These are phyloP conservation scores for Mortierella sp. DNA, from an alignment of 371 early-diverging fungal genomes.

Conservation along the genomic window DNA sequence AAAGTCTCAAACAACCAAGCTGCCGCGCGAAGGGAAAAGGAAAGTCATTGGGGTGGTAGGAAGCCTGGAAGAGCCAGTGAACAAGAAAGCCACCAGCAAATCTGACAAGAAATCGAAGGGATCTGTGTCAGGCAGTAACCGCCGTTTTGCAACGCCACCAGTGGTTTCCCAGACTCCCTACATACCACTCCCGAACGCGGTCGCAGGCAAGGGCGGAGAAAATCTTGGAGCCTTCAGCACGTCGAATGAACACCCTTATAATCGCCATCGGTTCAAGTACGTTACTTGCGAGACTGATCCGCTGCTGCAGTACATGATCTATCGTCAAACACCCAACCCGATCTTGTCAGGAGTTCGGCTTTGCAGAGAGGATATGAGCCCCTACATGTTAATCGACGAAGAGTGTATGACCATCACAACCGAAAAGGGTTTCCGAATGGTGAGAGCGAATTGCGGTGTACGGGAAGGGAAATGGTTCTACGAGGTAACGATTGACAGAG, in stretches of 20 bases:
- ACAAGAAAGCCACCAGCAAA: constrained; percentile 25
- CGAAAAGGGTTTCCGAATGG: constrained; percentile 77
- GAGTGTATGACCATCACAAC: constrained; percentile 72
- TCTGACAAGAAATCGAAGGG: constrained; percentile 36
- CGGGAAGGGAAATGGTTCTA: constrained; percentile 77
- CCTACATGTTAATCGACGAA: constrained; percentile 69
- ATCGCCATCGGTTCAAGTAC: constrained; percentile 73
- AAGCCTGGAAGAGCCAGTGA: constrained; percentile 16
- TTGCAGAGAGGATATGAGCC: constrained; percentile 72
- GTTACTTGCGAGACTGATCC: constrained; percentile 66
- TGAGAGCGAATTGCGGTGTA: constrained; percentile 74
- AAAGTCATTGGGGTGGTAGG: constrained; percentile 19
- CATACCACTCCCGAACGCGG: constrained; percentile 48
- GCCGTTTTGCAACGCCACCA: constrained; percentile 19
- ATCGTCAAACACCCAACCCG: constrained; percentile 65
- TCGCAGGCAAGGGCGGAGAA: constrained; percentile 24
- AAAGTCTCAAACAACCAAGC: constrained; percentile 17
- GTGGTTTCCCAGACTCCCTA: constrained; percentile 33
- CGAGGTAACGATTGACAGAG: constrained; percentile 68
- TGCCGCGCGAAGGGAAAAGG: constrained; percentile 45
- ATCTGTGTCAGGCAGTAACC: constrained; percentile 13
- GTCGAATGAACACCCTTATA: constrained; percentile 55
- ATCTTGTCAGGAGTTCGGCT: constrained; percentile 61
- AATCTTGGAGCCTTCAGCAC: constrained; percentile 50
- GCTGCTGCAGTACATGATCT: constrained; percentile 61